phyloP scores from a whole-genome alignment of 352 stramenopile species.

The Phytopythium ostracodes region DNA sequence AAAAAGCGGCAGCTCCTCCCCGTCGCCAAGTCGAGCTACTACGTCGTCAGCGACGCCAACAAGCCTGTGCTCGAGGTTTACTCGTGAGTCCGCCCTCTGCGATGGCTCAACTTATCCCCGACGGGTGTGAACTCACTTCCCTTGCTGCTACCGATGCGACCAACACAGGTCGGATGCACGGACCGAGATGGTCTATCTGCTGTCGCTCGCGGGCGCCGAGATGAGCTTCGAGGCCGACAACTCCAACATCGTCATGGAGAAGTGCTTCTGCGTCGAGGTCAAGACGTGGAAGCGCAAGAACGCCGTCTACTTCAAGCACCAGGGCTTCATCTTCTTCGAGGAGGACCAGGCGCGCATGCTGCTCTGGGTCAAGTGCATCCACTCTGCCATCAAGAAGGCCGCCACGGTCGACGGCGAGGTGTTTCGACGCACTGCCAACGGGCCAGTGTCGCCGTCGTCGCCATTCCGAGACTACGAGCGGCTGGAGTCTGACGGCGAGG shows the following conservation, averaged over 20 bases:
- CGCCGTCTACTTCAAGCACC: slow-evolving; percentile 47
- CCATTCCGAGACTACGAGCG: slow-evolving; percentile 1
- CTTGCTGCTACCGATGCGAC: background rate
- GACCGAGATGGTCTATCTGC: slow-evolving; percentile 48
- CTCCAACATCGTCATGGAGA: slow-evolving; percentile 63
- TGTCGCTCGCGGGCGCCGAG: slow-evolving; percentile 51
- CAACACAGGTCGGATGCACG: slow-evolving; percentile 38
- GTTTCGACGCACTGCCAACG: slow-evolving; percentile 21
- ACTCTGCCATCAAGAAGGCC: slow-evolving; percentile 57
- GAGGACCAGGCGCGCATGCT: slow-evolving; percentile 66
- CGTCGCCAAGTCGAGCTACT: slow-evolving; percentile 35
- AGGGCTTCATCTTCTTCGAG: slow-evolving; percentile 72
- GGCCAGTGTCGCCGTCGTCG: background rate
- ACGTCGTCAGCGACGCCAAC: slow-evolving; percentile 42
- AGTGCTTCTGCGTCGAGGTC: slow-evolving; percentile 72
- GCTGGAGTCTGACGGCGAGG: background rate
- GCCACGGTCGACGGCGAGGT: slow-evolving; percentile 33
- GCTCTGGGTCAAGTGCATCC: slow-evolving; percentile 76
- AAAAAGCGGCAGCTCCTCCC: slow-evolving; percentile 48
- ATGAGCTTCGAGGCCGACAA: slow-evolving; percentile 70
- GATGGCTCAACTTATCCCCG: background rate
- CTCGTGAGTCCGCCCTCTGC: slow-evolving; percentile 17
- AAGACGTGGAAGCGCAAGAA: slow-evolving; percentile 69
- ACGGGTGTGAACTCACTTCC: background rate
- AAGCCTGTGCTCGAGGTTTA: slow-evolving; percentile 65